Evolutionary conservation across 768 basidiomycete species (phyloP), one percentile per base, ranked within the genome.

Genomic region (Hericium erinaceus): DNA sequence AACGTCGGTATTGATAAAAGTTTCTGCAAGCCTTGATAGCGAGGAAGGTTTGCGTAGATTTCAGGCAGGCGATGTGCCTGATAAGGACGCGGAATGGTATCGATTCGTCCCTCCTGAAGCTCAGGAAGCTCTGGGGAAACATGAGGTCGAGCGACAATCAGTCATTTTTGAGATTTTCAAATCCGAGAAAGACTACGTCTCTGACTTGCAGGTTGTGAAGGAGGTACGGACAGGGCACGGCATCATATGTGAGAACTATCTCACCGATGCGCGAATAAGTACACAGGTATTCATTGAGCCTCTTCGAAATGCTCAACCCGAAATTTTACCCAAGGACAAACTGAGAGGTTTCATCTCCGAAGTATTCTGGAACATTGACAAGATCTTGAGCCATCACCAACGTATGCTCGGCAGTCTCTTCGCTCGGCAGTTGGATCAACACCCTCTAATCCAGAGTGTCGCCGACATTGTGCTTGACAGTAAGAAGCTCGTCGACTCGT

Each of bases 101-200:
- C 74, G 79, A 33, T 80, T 93, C 8, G 87, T 95, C 2, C 85
- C 92, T 1, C 64, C 73, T n/a, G 82, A 82, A 64, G 82, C 92
- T 0, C 75, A 79, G 15, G 83, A 86, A 28, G 80, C 83, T 0
- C 71, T 98, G 2, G 83, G 85, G 24, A 82, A 85, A 66, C 69
- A 80, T 52, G 93, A 97, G 68, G 84, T 94, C 20, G 82, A 87
- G 58, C 79, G 94, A 48, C 94, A 98, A 68, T 89, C 84, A 24
- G 82, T 84, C 40, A 78, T 99, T 6, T 95, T 94, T 63, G 95
- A 98, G 68, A 72, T 95, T 22, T 85, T 98, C 70, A 87, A 91
- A 69, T 84, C 87, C 0, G 97, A 99, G 72, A 79, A 84, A 60
- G 87, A 92, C 59, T 98, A 97, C 68, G 87, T 93, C 11, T 69